phyloP scores from a whole-genome alignment of 2,329 filamentous ascomycete genomes.

The Aureobasidium sp. region DNA sequence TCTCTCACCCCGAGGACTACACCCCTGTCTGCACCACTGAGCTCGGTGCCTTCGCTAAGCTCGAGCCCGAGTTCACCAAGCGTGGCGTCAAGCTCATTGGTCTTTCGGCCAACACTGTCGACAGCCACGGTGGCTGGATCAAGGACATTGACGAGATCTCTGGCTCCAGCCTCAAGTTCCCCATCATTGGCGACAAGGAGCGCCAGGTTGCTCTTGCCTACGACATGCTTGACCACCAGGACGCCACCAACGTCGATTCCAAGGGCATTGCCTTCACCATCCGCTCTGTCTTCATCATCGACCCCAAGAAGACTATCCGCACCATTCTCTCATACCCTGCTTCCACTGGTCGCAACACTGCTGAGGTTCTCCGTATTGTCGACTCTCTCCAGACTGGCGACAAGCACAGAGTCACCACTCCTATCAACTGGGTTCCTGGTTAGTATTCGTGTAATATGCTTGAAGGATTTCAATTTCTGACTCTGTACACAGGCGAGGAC shows the following conservation, averaged over 20 bases:
- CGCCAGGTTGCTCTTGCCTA: slow-evolving; percentile 45
- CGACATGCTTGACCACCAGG: slow-evolving; percentile 48
- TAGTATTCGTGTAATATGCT: slow-evolving; percentile 29
- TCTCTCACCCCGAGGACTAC: slow-evolving; percentile 61
- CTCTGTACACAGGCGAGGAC: slow-evolving; percentile 3
- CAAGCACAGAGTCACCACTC: slow-evolving; percentile 53
- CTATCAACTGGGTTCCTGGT: slow-evolving; percentile 54
- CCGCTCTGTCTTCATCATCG: slow-evolving; percentile 58
- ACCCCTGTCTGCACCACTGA: slow-evolving; percentile 57
- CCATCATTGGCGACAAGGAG: slow-evolving; percentile 49
- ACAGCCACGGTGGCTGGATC: slow-evolving; percentile 46
- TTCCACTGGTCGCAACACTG: slow-evolving; percentile 51
- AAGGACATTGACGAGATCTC: slow-evolving; percentile 48
- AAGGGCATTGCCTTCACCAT: slow-evolving; percentile 56
- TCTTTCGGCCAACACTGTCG: slow-evolving; percentile 44
- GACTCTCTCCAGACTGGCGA: slow-evolving; percentile 51
- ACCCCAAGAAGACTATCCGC: slow-evolving; percentile 58
- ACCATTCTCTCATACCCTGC: slow-evolving; percentile 57
- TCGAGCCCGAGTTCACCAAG: slow-evolving; percentile 57
- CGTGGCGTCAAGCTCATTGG: slow-evolving; percentile 57
- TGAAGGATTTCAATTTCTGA: slow-evolving; percentile 25
- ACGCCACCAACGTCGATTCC: slow-evolving; percentile 52
- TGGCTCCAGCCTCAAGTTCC: slow-evolving; percentile 41
- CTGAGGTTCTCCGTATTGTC: slow-evolving; percentile 46
- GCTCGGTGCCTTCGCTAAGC: slow-evolving; percentile 56